These are phyloP conservation scores for Diaporthe citrichinensis DNA, from an alignment of 2,329 filamentous ascomycete species.

Conservation along the genomic window DNA sequence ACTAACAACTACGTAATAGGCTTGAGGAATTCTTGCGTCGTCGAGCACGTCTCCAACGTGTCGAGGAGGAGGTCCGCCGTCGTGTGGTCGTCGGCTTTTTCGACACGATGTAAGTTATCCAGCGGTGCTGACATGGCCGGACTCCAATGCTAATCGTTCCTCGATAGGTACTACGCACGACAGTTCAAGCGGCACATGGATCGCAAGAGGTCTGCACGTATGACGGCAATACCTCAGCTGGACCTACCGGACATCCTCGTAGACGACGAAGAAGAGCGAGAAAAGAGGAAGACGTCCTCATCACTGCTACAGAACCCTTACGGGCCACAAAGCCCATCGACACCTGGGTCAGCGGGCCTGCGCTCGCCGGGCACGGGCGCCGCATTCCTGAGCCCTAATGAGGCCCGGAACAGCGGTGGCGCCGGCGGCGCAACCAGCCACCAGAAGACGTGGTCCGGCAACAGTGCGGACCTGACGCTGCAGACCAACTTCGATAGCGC, in stretches of 20 bases:
- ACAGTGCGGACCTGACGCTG: slow-evolving; percentile 59
- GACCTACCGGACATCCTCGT: slow-evolving; percentile 92
- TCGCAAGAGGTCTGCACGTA: slow-evolving; percentile 79
- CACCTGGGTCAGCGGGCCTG: slow-evolving; percentile 44
- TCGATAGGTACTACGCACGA: slow-evolving; percentile 80
- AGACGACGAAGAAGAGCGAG: slow-evolving; percentile 77
- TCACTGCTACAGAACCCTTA: slow-evolving; percentile 37
- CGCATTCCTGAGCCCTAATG: slow-evolving; percentile 55
- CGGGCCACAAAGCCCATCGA: slow-evolving; percentile 43
- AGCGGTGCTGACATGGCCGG: background rate
- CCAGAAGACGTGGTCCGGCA: slow-evolving; percentile 59
- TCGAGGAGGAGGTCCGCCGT: slow-evolving; percentile 93
- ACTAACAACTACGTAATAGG: slow-evolving; percentile 60
- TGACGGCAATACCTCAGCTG: slow-evolving; percentile 84
- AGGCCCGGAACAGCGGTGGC: slow-evolving; percentile 50
- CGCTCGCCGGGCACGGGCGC: slow-evolving; percentile 41
- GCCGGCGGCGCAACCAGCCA: slow-evolving; percentile 49
- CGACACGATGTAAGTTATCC: slow-evolving; percentile 79
- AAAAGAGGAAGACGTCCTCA: slow-evolving; percentile 43
- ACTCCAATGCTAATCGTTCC: slow-evolving; percentile 13
- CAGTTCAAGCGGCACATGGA: slow-evolving; percentile 84
- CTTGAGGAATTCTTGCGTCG: slow-evolving; percentile 95
- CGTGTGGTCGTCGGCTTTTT: slow-evolving; percentile 96
- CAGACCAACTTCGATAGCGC: slow-evolving; percentile 51
- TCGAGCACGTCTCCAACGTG: slow-evolving; percentile 89